A percentile compares a stretch with the other conserved stretches of the same genome.
Conservation (phyloP, 805 yeast genomes). For the Kodamaea lidongshanica region DNA sequence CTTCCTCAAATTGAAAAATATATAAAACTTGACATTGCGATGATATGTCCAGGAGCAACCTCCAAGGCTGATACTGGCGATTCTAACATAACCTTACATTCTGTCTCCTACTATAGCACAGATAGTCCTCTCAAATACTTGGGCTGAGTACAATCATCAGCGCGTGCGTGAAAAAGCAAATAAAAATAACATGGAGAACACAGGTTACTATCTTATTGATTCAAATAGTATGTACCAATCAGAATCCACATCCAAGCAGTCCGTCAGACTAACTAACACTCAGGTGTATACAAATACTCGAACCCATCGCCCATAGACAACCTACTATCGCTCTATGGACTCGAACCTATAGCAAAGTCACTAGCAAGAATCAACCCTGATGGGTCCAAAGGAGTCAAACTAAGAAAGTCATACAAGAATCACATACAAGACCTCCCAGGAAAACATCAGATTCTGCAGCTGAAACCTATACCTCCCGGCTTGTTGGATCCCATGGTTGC, state of each 20-base stretch:
- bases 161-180: too few relatives aligned
- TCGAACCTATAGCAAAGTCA: slow-evolving; percentile 63
- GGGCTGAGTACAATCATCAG: too few relatives aligned
- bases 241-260: too few relatives aligned
- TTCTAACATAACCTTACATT: too few relatives aligned
- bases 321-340: slow-evolving; percentile 60
- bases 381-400: slow-evolving; percentile 86
- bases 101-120: too few relatives aligned
- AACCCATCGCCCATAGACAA: slow-evolving; percentile 71
- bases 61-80: too few relatives aligned
- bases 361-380: slow-evolving; percentile 84
- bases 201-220: slow-evolving; percentile 28
- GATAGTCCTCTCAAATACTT: too few relatives aligned
- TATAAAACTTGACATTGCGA: too few relatives aligned
- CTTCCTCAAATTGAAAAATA: too few relatives aligned
- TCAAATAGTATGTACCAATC: slow-evolving; percentile 13
- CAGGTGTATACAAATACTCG: slow-evolving; percentile 36
- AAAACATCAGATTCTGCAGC: slow-evolving; percentile 57
- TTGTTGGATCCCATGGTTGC: slow-evolving; percentile 33
- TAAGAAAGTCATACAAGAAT: slow-evolving; percentile 90
- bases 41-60: too few relatives aligned
- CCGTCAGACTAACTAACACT: slow-evolving; percentile 8
- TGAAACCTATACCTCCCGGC: slow-evolving; percentile 30
- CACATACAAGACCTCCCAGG: slow-evolving; percentile 86
- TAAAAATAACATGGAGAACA: too few relatives aligned